Base-by-base conservation (phyloP, 2,329 filamentous ascomycete species). In the Botryotinia narcissicola region DNA sequence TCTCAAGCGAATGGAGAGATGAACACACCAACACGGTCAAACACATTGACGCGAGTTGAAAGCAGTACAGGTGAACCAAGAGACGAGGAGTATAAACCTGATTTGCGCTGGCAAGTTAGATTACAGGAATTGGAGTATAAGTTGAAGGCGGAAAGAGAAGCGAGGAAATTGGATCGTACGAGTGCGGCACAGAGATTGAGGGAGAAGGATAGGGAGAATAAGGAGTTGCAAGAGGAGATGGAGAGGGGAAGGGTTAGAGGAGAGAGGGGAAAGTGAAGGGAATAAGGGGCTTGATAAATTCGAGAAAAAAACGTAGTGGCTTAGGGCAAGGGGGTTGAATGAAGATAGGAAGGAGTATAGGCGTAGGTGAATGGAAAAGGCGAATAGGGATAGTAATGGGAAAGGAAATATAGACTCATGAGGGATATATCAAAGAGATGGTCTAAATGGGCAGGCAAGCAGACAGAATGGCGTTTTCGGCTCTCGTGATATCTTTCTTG, bases 141-240 rank as follows among this genome's bases (percentile, higher is more conserved):
- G 78, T 86, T 99, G 29, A 97, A 97, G 82, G 91, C 93, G 63
- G 96, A 99, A 84, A 86, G 96, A 22, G 96, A 98, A 82, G 94
- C 91, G 1, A 86, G 96, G 62, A 85, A 97, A 71, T 85, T 97
- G 73, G 96, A 99, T 83, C 89, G 96, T 5, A 92, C 88, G 66
- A 94, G 94, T 37, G 95, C 95, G 42, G 86, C 93, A 72, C 92
- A 94, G 83, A 86, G 95, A 70, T 83, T 97, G 0, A 91, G 94
- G 74, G 92, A 94, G 75, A 87, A 92, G n/a, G 88, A 91, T 80
- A 85, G 87, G 71, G 91, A 94, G 83, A 94, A 94, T 80, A 88
- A 91, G 77, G 89, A 92, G 76, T 83, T 96, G 74, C 85, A 89
- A 73, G 86, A 87, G 25, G 87, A 90, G 82, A 83, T 94, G 73